phyloP scores from a whole-genome alignment of 1,284 basidiomycete genomes.

The Exobasidium rhododendri region DNA sequence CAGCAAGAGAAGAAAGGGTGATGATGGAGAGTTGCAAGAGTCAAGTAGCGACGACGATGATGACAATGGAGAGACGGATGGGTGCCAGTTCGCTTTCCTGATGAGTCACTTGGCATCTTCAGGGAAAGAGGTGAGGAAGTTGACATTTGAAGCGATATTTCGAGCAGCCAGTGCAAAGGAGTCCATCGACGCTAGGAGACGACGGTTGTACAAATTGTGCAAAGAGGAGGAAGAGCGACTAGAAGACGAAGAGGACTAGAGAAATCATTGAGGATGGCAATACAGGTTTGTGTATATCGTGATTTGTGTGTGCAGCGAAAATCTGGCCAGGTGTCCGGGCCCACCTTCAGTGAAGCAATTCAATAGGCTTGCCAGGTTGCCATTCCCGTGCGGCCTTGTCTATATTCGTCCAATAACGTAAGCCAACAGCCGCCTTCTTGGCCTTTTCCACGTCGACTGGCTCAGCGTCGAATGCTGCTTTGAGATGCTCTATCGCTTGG shows the following conservation, averaged over 20 bases:
- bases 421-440: conserved; percentile 31
- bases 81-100: neutral
- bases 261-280: too few species aligned
- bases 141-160: conserved; percentile 4
- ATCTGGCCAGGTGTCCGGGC: too few species aligned
- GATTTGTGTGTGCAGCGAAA: neutral
- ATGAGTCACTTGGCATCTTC: neutral
- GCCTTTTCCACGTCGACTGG: conserved; percentile 34
- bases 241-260: conserved; percentile 19
- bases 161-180: conserved; percentile 7
- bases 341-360: conserved; percentile 38
- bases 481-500: conserved; percentile 25
- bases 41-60: conserved; percentile 8
- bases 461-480: conserved; percentile 26
- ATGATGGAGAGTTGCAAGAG: conserved; percentile 10
- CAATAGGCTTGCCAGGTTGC: conserved; percentile 44
- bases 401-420: conserved; percentile 53
- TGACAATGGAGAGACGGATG: conserved; percentile 13
- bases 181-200: conserved; percentile 5
- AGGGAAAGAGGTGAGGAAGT: neutral
- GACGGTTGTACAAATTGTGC: conserved; percentile 14
- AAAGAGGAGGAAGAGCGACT: conserved; percentile 14
- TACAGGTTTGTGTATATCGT: too few species aligned
- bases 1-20: conserved; percentile 6
- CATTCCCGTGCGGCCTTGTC: conserved; percentile 49